Percentiles rank a stretch among this genome's conserved stretches.
These are phyloP conservation scores for Sicyos edulis DNA, from an alignment of 306 rosid species.

Conservation along the genomic window DNA sequence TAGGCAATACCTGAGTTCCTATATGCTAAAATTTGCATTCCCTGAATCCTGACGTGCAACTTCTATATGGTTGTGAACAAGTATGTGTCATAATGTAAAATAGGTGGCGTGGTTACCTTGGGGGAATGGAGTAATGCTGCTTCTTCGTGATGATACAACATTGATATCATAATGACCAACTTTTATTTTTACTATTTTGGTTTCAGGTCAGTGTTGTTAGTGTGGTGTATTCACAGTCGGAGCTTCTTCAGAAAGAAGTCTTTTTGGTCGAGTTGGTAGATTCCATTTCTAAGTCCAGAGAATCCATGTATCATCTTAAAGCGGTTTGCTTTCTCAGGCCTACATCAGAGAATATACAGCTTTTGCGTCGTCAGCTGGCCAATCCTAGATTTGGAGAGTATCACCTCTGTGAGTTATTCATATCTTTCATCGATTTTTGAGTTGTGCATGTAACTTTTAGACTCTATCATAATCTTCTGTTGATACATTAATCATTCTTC, in stretches of 20 bases:
- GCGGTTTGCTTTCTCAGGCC: slow-evolving; percentile 86
- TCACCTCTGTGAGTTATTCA: slow-evolving; percentile 64
- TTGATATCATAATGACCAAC: background rate
- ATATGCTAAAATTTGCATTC: background rate
- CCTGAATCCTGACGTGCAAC: background rate
- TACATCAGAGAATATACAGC: slow-evolving; percentile 74
- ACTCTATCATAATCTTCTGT: slow-evolving; percentile 7
- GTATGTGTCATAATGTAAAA: background rate
- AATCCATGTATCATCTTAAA: slow-evolving; percentile 90
- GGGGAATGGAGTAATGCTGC: background rate
- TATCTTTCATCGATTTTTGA: slow-evolving; percentile 3
- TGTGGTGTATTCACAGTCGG: slow-evolving; percentile 87
- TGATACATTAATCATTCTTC: slow-evolving; percentile 46
- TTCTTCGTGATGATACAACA: background rate
- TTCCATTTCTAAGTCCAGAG: slow-evolving; percentile 67
- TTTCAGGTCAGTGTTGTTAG: slow-evolving; percentile 83
- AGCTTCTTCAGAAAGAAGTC: slow-evolving; percentile 86
- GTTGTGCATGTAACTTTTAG: background rate
- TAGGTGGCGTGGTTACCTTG: background rate
- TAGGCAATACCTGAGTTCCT: background rate
- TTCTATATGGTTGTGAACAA: background rate
- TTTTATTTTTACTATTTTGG: slow-evolving; percentile 7
- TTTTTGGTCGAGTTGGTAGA: slow-evolving; percentile 87
- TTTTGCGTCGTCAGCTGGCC: slow-evolving; percentile 67
- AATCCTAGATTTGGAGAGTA: slow-evolving; percentile 92